Base-by-base conservation (phyloP, 2,329 filamentous ascomycete genomes). In the Fusarium ramigenum region DNA sequence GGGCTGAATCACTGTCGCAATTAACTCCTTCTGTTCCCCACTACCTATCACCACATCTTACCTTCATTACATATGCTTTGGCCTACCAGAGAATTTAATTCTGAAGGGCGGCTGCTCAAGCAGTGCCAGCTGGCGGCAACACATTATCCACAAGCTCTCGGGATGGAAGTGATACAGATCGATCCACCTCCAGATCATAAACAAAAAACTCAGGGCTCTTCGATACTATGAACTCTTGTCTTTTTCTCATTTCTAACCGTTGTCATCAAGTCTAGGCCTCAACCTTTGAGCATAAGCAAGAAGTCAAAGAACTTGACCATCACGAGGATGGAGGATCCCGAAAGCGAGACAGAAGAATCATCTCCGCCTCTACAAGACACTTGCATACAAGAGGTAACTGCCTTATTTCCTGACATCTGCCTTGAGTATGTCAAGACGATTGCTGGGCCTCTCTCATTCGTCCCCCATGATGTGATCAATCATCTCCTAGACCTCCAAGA, bases 351-450 rank as follows among this genome's bases (percentile, higher is more conserved):
- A 7, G 37, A 59, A 43, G 43, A 46, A n/a, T 36, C 21, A 19
- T n/a, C 39, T 19, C 54, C 57, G 39, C 25, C 9, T 7, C n/a
- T 36, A 14, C 59, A 67, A 52, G 62, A 74, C 9, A 44, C 36
- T 19, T 78, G 73, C 28, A 37, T 75, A 10, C 49, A 65, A 32
- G 43, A 49, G n/a, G 70, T 79, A 30, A 47, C 53, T 14, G 50
- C 63, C 9, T 53, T 87, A 14, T 87, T 88, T 64, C 84, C 85
- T 1, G 83, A 87, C 44, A 85, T 88, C 5, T 86, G 84, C 64
- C 79, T 76, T 1, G 66, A 81, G 0, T 84, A 83, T 60, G 77
- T 87, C 18, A 63, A 76, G 10, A 50, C 66, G 9, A 62, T 83
- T 9, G 78, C 78, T 6, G 37, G 60, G 1, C 66, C 79, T 36